These are phyloP conservation scores for Orbilia quercus DNA, from an alignment of 2,329 filamentous ascomycete genomes.

Conservation along the genomic window DNA sequence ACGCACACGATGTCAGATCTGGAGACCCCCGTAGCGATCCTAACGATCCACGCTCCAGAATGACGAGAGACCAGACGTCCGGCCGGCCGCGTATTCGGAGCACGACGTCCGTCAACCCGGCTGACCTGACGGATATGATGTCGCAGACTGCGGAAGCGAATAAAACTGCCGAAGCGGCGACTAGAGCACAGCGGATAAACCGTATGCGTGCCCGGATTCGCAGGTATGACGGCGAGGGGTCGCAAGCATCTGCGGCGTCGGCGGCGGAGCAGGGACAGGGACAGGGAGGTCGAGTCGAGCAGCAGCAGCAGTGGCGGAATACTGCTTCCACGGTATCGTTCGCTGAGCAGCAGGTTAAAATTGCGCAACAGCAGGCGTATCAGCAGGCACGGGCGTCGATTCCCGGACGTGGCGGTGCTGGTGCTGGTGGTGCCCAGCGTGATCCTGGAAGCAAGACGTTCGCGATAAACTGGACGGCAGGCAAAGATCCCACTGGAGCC, in stretches of 20 bases:
- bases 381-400: neutral
- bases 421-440: neutral
- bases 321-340: too few relatives aligned
- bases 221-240: conserved; percentile 6
- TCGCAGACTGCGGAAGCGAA: conserved; percentile 5
- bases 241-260: too few relatives aligned
- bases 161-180: neutral
- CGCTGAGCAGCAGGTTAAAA: conserved; percentile 22
- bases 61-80: too few relatives aligned
- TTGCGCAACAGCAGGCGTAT: conserved; percentile 26
- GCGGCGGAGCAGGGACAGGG: too few relatives aligned
- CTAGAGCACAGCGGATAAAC: conserved; percentile 3
- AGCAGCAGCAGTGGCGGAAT: too few relatives aligned
- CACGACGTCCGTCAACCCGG: neutral
- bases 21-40: too few relatives aligned
- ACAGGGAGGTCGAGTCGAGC: too few relatives aligned
- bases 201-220: conserved; percentile 16
- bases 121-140: neutral
- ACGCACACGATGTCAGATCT: too few relatives aligned
- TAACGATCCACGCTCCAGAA: too few relatives aligned
- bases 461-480: neutral
- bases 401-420: neutral
- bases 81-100: too few relatives aligned
- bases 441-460: neutral
- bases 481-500: neutral